Base-by-base conservation (phyloP, 352 stramenopile genomes). In the Elongisporangium undulatum region DNA sequence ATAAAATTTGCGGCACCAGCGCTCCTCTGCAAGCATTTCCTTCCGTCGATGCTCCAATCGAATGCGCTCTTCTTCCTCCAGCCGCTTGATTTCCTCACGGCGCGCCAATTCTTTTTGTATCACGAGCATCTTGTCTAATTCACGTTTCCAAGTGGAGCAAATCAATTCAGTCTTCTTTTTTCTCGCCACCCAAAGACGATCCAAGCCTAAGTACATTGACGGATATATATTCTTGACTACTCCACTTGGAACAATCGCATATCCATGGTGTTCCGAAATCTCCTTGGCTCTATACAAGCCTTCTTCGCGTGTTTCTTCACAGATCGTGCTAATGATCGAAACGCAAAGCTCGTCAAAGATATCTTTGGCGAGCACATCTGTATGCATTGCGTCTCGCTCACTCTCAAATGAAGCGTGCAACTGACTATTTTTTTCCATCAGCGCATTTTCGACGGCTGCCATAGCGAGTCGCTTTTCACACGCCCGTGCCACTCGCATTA, bases 11-110 rank as follows among this genome's bases (percentile, higher is more conserved):
- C 82, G 84, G 45, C 77, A 80, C 0, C 61, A 55, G 0, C 78
- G 63, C 51, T 93, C 84, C 69, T 90, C 84, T 4, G 68, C 71
- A 2, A 84, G 51, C 84, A 93, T 92, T 51, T 89, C 84, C 21
- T 82, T 87, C 2, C 72, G 74, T 5, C 69, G 59, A 1, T 23
- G 22, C 21, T 90, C 79, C 2, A 82, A 61, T 2, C 56, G 58
- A 22, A 71, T 19, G 13, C 78, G 63, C 45, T 93, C 82, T 59
- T 75, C 72, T 45, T 92, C 78, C 20, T 66, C 67, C 3, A 75
- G 61, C 15, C 71, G 74, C n/a, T 63, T 59, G 1, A 89, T 69
- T 21, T 87, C 74, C 53, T 85, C 77, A 1, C 83, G 75, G 24
- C 78, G 67, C 10, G 64, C 64, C 10, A 90, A 69, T 20, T 93